phyloP scores from a whole-genome alignment of 495 filamentous ascomycete species.

The Aspergillus sclerotioniger region DNA sequence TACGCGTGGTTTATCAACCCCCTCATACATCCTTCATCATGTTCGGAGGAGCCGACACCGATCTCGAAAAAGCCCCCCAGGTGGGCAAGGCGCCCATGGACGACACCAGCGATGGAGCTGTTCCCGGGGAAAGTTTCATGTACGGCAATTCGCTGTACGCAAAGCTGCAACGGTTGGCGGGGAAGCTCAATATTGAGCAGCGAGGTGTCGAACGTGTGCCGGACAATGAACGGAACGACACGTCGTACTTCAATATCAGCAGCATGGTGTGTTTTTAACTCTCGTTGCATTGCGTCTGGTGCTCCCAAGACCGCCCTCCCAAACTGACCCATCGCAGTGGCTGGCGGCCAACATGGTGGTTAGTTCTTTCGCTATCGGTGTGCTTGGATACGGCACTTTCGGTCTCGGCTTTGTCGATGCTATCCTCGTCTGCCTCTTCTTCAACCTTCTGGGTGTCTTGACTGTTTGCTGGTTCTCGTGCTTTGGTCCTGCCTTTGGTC shows the following conservation, averaged over 20 bases:
- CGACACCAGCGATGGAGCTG: conserved; percentile 52
- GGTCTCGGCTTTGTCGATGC: conserved; percentile 71
- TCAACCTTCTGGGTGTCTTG: conserved; percentile 72
- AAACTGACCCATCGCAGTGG: conserved; percentile 58
- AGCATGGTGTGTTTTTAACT: conserved; percentile 62
- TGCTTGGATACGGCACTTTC: conserved; percentile 66
- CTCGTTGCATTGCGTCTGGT: conserved; percentile 12
- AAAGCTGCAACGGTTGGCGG: conserved; percentile 67
- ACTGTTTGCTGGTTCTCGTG: conserved; percentile 80
- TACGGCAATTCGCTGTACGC: conserved; percentile 62
- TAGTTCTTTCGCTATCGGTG: conserved; percentile 77
- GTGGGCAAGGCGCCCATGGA: conserved; percentile 42
- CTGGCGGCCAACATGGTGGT: conserved; percentile 82
- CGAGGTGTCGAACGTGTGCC: conserved; percentile 82
- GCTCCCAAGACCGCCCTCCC: conserved; percentile 11
- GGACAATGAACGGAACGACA: conserved; percentile 67
- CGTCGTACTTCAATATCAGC: conserved; percentile 63
- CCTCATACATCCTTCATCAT: conserved; percentile 21
- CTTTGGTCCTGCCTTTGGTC: conserved; percentile 73
- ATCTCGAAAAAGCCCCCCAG: conserved; percentile 42
- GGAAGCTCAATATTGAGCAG: conserved; percentile 68
- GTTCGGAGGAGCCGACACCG: conserved; percentile 27
- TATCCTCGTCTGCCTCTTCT: conserved; percentile 73
- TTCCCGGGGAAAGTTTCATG: conserved; percentile 60
- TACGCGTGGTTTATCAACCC: not conserved